phyloP scores from a whole-genome alignment of 805 yeast species.

The Candida multigemmis region DNA sequence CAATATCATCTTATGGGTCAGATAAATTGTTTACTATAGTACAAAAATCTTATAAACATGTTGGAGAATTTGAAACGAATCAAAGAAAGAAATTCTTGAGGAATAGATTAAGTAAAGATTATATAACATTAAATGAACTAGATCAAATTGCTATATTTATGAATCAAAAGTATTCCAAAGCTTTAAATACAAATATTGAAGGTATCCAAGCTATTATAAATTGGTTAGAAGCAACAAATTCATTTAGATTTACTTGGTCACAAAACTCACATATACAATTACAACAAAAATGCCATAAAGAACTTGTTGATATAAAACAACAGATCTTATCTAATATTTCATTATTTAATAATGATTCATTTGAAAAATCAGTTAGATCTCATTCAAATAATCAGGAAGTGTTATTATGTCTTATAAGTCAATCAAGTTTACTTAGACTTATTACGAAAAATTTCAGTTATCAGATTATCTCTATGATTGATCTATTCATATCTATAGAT shows the following conservation, averaged over 20 bases:
- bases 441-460: slow-evolving; percentile 9
- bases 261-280: slow-evolving; percentile 4
- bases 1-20: slow-evolving; percentile 3
- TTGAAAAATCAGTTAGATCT: slow-evolving; percentile 4
- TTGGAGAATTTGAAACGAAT: slow-evolving; percentile 16
- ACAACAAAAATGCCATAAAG: slow-evolving; percentile 9
- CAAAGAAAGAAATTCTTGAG: slow-evolving; percentile 10
- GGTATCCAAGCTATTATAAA: slow-evolving; percentile 9
- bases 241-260: slow-evolving; percentile 13
- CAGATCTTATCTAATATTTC: slow-evolving; percentile 3
- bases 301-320: slow-evolving; percentile 5
- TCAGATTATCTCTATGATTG: slow-evolving; percentile 7
- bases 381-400: slow-evolving; percentile 13
- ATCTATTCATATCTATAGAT: slow-evolving; percentile 12
- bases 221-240: slow-evolving; percentile 22
- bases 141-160: slow-evolving; percentile 15
- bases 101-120: slow-evolving; percentile 8
- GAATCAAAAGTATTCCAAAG: slow-evolving; percentile 7
- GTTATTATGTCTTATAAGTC: slow-evolving; percentile 15
- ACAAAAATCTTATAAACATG: slow-evolving; percentile 17
- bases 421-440: slow-evolving; percentile 11
- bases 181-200: slow-evolving; percentile 7
- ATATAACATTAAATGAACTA: slow-evolving; percentile 11
- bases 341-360: too few relatives aligned
- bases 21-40: slow-evolving; percentile 15